Base-by-base conservation (phyloP, 2,329 filamentous ascomycete genomes). In the Fusarium floridanum region DNA sequence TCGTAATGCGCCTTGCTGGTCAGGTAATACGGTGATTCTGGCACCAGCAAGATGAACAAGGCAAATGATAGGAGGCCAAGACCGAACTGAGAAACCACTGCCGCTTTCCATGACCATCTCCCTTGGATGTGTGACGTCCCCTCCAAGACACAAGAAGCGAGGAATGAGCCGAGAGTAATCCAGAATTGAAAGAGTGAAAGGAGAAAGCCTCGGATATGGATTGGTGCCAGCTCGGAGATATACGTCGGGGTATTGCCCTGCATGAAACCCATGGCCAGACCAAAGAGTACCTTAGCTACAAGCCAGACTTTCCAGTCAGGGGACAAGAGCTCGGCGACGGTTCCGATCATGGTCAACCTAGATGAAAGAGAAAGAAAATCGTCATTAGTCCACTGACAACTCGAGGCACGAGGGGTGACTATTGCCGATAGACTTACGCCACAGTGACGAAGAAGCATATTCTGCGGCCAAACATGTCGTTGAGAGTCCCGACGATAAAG, bases 121-220 rank as follows among this genome's bases (percentile, higher is more conserved):
- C 48, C 48, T 5, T n/a, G 5, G 12, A 63, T 22, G 10, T 10
- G n/a, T 12, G 45, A 24, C 4, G 61, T 53, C 14, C 32, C 61
- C 10, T 63, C 20, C 9, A 63, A 10, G 8, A 63, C 61, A 32
- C 61, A 63, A 12, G 48, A 39, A 0, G 61, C 61, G 3, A 63
- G 7, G 9, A 63, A 27, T 9, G 29, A 24, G 16, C 61, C 61
- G 14, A 63, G 20, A 16, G 37, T 63, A 22, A 63, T 63, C 61
- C 45, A 63, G 24, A 63, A 55, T n/a, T 63, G 61, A 24, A 63
- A 63, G 5, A 63, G 17, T 6, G 61, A 50, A 6, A 63, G 61
- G 3, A 20, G 11, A 22, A 63, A 63, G 8, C 61, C 61, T 17
- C 61, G 43, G 22, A 53, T 45, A 4, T 63, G 6, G 20, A 22